Percentiles rank a stretch among this genome's conserved stretches.
These are phyloP conservation scores for Solanum piurae DNA, from an alignment of 257 asterid species.

Conservation along the genomic window DNA sequence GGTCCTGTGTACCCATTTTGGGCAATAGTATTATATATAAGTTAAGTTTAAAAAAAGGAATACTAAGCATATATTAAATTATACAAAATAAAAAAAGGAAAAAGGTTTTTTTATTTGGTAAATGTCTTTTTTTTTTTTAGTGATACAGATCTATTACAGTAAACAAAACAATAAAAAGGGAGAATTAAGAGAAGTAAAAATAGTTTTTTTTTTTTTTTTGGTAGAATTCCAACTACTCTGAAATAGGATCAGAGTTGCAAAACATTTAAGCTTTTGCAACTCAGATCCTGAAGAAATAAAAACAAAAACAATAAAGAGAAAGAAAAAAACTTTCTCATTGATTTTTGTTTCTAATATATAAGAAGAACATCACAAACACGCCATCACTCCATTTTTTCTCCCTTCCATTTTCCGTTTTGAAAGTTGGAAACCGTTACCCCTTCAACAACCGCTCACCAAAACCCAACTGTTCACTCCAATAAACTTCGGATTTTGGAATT, in stretches of 20 bases:
- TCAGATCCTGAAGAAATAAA: background rate
- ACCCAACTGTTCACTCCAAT: background rate
- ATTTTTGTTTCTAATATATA: background rate
- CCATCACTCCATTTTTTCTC: background rate
- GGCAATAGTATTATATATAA: too few relatives aligned
- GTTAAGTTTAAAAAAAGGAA: background rate
- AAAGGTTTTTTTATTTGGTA: background rate
- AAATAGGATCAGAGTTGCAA: slow-evolving; percentile 5
- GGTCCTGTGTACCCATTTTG: background rate
- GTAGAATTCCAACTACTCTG: background rate
- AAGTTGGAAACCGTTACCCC: background rate
- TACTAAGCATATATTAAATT: background rate
- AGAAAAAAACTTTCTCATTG: background rate
- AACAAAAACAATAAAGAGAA: background rate
- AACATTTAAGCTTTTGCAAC: background rate
- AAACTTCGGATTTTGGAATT: background rate
- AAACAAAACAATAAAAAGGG: background rate
- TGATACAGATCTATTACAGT: background rate
- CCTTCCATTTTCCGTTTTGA: background rate
- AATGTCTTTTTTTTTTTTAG: background rate
- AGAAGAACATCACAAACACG: background rate
- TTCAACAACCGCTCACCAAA: background rate
- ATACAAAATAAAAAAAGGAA: background rate
- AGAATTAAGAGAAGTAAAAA: background rate
- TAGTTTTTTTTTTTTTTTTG: background rate